Base-by-base conservation (phyloP, 2,329 filamentous ascomycete genomes). In the Rhynchosporium secalis region DNA sequence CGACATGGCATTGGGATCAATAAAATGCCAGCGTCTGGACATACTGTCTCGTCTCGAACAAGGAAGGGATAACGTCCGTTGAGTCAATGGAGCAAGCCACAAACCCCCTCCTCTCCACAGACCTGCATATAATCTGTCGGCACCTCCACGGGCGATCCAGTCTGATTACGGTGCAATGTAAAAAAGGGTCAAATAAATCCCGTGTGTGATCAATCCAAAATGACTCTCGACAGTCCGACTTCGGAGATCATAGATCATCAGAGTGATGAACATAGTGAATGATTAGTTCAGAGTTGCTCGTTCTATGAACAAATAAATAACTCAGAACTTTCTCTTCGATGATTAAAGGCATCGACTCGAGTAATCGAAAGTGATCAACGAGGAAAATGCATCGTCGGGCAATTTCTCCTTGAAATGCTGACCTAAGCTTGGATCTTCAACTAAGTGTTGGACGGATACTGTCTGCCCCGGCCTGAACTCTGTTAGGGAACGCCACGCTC, bases 71-170 rank as follows among this genome's bases (percentile, higher is more conserved):
- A n/a, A 15, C 31, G 49, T 7, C 33, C 36, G 26, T n/a, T 12
- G 26, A 54, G 51, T 54, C 51, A 54, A 54, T 28, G 4, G 51
- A 54, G 8, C 51, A 54, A 54, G 51, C 51, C 51, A 40, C 51
- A 29, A 41, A 40, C 48, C 9, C 51, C 20, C 26, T 20, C 20
- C 26, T 28, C 33, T 54, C 51, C 51, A 54, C 33, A 40, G 13
- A n/a, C 5, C 33, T 40, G 51, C 51, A 54, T 15, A 15, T 15
- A 20, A 54, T 54, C 15, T 13, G 28, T 41, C 10, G 51, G 29
- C 15, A 40, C 20, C 51, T 41, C 51, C 51, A 41, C 33, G 20
- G 51, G n/a, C 40, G 28, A 28, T 41, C 36, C 51, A 33, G 40
- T 54, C 3, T 41, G 33, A 20, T 36, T 6, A 5, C 9, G 20